phyloP scores from a whole-genome alignment of 2,329 filamentous ascomycete genomes.

The Diaporthe amygdali region DNA sequence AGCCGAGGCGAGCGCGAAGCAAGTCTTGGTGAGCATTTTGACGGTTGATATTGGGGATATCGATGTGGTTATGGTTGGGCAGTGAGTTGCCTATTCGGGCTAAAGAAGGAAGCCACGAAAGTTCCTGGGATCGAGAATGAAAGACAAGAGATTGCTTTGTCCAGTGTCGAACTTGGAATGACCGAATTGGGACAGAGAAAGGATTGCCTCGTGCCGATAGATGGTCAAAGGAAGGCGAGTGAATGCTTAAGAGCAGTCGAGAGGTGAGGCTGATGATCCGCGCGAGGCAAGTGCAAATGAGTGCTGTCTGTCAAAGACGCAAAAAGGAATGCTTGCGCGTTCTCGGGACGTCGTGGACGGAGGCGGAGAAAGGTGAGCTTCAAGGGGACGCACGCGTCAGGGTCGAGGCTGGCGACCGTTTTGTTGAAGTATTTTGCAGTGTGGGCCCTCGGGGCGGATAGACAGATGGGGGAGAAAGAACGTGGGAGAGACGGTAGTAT shows the following conservation, averaged over 20 bases:
- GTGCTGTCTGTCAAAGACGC: constrained; percentile 60
- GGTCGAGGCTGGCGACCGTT: constrained; percentile 26
- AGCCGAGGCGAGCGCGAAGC: constrained; percentile 48
- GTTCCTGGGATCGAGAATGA: neutral
- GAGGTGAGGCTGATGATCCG: neutral
- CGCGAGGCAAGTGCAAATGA: constrained; percentile 16
- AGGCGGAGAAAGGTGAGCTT: neutral
- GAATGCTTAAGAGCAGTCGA: neutral
- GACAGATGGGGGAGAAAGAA: neutral
- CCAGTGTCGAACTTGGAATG: neutral
- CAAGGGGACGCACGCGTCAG: neutral
- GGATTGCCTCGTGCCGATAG: constrained; percentile 19
- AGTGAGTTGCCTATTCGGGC: constrained; percentile 2
- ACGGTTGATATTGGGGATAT: constrained; percentile 11
- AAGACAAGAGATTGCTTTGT: constrained; percentile 13
- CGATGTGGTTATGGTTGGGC: neutral
- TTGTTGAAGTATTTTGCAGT: constrained; percentile 6
- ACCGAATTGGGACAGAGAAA: constrained; percentile 7
- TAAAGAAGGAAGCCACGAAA: neutral
- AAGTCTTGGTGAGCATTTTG: constrained; percentile 49
- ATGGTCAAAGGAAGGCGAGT: constrained; percentile 17
- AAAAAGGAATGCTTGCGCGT: constrained; percentile 31
- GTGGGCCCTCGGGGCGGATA: neutral
- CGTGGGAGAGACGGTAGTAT: neutral
- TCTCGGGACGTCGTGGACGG: neutral